Evolutionary conservation across 2,329 filamentous ascomycete genomes (phyloP).

Genomic region (Aspergillus glaucus): DNA sequence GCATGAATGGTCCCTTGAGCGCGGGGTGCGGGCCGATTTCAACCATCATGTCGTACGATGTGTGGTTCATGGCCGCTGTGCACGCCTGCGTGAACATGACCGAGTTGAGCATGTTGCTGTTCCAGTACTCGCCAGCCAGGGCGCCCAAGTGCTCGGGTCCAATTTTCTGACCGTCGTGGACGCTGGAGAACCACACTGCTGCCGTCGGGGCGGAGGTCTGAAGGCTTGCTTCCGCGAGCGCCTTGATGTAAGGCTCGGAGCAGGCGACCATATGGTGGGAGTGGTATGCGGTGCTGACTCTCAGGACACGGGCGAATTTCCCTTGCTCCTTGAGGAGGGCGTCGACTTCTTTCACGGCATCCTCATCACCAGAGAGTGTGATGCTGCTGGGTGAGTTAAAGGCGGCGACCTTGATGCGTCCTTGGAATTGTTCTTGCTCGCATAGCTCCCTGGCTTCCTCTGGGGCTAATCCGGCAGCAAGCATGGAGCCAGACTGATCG

Average conservation of each 20-base stretch:
- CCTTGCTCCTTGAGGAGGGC: neutral
- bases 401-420: neutral
- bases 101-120: conserved; percentile 29
- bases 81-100: conserved; percentile 30
- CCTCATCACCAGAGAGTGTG: neutral
- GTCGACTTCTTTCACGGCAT: neutral
- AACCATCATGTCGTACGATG: neutral
- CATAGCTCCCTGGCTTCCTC: neutral
- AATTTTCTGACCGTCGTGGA: neutral
- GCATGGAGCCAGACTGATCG: neutral
- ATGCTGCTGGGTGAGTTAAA: neutral
- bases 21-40: conserved; percentile 26
- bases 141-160: neutral
- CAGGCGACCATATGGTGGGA: neutral
- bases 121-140: conserved; percentile 25
- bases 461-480: neutral
- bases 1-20: conserved; percentile 15
- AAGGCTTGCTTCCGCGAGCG: neutral
- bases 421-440: neutral
- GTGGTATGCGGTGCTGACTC: neutral
- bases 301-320: neutral
- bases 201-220: neutral
- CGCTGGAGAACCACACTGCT: neutral
- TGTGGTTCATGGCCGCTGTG: neutral
- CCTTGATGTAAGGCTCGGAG: neutral